Base-by-base conservation (phyloP, 2,329 filamentous ascomycete genomes). In the Hymenoscyphus repandus region DNA sequence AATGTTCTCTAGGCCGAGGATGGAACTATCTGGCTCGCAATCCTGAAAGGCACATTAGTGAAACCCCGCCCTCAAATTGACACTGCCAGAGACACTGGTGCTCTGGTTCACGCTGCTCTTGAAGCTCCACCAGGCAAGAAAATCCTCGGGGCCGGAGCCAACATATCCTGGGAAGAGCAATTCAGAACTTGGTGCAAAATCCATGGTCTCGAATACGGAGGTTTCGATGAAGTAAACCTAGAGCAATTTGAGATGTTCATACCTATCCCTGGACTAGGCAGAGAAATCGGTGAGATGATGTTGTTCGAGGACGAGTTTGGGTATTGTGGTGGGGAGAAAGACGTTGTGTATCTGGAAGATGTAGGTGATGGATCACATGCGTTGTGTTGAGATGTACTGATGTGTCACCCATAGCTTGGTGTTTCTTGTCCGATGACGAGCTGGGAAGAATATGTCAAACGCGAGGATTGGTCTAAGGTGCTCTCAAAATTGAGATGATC, bases 221-320 rank as follows among this genome's bases (percentile, higher is more conserved):
- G 51, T 0, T 55, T 58, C 40, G 47, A 63, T 18, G 33, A 52
- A 11, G 18, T 60, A 5, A 45, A 52, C 13, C 30, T 60, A 11
- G 49, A 54, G 5, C 46, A 57, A 13, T 53, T 66, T 41, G 62
- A 64, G 32, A 55, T 7, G n/a, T 54, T 37, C 56, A 63, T 57
- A 57, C 63, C 31, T 57, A 60, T n/a, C 52, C 50, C 50, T 0
- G 54, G 56, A 9, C 30, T 57, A 18, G 58, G 57, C 4, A 52
- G 41, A 13, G 69, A 71, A 50, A 44, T 70, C 15, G 64, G 58
- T 0, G 66, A 70, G 50, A 70, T 68, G 62, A 65, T 64, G 45
- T 51, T 51, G 6, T 59, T 61, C 38, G 53, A 50, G 34, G 49
- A 54, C 40, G 54, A 56, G 37, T 69, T 64, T 57, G 68, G 68